phyloP scores from a whole-genome alignment of 2,329 filamentous ascomycete genomes.

The Xylaria sp. region DNA sequence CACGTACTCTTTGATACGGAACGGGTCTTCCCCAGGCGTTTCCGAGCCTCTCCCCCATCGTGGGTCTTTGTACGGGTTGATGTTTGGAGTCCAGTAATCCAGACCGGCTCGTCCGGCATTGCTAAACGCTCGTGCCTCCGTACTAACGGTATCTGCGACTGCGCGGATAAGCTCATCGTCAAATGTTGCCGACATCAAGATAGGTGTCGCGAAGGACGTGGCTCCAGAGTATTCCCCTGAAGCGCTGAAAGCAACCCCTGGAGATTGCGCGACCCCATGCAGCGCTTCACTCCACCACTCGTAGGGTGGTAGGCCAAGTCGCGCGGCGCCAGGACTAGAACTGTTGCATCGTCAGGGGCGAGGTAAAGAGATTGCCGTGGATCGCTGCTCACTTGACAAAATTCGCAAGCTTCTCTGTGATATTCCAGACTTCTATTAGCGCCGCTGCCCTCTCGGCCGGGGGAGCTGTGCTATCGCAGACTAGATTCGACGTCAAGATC shows the following conservation, averaged over 20 bases:
- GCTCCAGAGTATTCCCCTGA: slow-evolving; percentile 46
- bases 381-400: slow-evolving; percentile 47
- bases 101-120: slow-evolving; percentile 48
- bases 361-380: not conserved
- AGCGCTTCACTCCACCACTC: slow-evolving; percentile 72
- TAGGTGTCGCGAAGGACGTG: slow-evolving; percentile 50
- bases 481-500: slow-evolving; percentile 48
- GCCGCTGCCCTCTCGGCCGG: slow-evolving; percentile 48
- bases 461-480: slow-evolving; percentile 48
- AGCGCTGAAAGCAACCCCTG: slow-evolving; percentile 53
- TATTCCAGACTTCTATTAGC: slow-evolving; percentile 49
- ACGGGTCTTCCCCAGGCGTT: slow-evolving; percentile 49
- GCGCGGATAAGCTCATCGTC: slow-evolving; percentile 48
- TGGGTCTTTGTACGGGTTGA: slow-evolving; percentile 47
- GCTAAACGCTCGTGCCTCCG: slow-evolving; percentile 50
- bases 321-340: slow-evolving; percentile 59
- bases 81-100: slow-evolving; percentile 48
- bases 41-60: slow-evolving; percentile 48
- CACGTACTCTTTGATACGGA: slow-evolving; percentile 62
- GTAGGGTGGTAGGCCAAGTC: slow-evolving; percentile 68
- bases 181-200: slow-evolving; percentile 50
- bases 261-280: slow-evolving; percentile 67
- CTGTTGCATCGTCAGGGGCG: slow-evolving; percentile 41
- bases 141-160: slow-evolving; percentile 46
- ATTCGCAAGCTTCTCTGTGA: slow-evolving; percentile 51